Evolutionary conservation across 495 filamentous ascomycete genomes (phyloP).

Genomic region (Aspergillus avenaceus): DNA sequence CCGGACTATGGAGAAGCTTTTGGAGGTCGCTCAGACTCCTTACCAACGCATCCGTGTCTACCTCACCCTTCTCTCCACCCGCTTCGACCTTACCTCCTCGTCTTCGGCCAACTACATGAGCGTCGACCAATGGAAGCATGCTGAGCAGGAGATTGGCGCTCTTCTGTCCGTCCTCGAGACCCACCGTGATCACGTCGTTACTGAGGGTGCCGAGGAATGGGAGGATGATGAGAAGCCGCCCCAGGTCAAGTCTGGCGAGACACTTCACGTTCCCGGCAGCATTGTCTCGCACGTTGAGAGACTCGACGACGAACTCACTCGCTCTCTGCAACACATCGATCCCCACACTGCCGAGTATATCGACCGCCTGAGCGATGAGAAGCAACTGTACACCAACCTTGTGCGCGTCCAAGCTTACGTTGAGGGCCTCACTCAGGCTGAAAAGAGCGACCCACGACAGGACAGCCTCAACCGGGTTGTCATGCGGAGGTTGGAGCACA

Average conservation of each 20-base stretch:
- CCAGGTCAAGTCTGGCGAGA: slow-evolving; percentile 62
- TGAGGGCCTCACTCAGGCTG: slow-evolving; percentile 68
- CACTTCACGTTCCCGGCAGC: slow-evolving; percentile 85
- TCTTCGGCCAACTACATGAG: slow-evolving; percentile 79
- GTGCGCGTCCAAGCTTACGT: slow-evolving; percentile 82
- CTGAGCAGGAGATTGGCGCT: slow-evolving; percentile 75
- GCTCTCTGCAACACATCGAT: slow-evolving; percentile 93
- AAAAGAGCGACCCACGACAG: slow-evolving; percentile 69
- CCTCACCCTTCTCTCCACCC: slow-evolving; percentile 84
- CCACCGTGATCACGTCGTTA: slow-evolving; percentile 72
- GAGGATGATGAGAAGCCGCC: slow-evolving; percentile 96
- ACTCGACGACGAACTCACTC: slow-evolving; percentile 94
- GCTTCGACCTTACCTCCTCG: slow-evolving; percentile 88
- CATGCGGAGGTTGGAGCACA: slow-evolving; percentile 90
- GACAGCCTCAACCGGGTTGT: slow-evolving; percentile 86
- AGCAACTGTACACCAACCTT: slow-evolving; percentile 86
- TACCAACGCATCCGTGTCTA: slow-evolving; percentile 96
- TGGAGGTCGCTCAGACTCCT: slow-evolving; percentile 79
- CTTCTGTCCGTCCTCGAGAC: slow-evolving; percentile 77
- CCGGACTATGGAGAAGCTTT: slow-evolving; percentile 91
- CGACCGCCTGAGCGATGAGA: slow-evolving; percentile 86
- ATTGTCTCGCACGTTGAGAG: slow-evolving; percentile 92
- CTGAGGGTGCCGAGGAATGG: slow-evolving; percentile 95
- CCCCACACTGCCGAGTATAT: slow-evolving; percentile 99
- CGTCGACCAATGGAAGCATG: slow-evolving; percentile 93